Base-by-base conservation (phyloP, 2,329 filamentous ascomycete genomes). In the Cyanodermella asteris region DNA sequence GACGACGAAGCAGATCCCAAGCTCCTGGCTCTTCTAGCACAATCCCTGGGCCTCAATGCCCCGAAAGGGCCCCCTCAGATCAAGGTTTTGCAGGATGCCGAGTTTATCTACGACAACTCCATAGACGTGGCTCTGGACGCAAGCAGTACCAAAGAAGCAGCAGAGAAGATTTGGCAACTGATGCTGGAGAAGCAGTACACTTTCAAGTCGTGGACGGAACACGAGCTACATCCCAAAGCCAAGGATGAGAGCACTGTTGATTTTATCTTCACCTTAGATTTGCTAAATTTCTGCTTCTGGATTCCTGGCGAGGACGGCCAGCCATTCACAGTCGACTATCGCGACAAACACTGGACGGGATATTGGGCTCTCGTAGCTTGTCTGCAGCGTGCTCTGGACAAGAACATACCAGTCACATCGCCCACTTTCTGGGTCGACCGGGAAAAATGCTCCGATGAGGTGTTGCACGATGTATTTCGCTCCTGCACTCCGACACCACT, bases 241-340 rank as follows among this genome's bases (percentile, higher is more conserved):
- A 80, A 80, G 41, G 72, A 90, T 42, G 75, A 78, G 40, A 61
- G 50, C 25, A 82, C 80, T 0, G 67, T 91, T 13, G 72, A 77
- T 34, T 94, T 97, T 44, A 84, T 97, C 39, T 94, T 97, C 45
- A 80, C 77, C 12, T 91, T 97, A 80, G 87, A 97, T 45, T 49
- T 97, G 15, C 55, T 97, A 25, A 97, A 97, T 45, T 97, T 94
- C 44, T 90, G 73, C 13, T 97, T 97, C 47, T 97, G 87, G 87
- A 90, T 78, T 9, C 72, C 77, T 26, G 50, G 59, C 30, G 40
- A 47, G 3, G 70, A 75, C 7, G 60, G 68, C 5, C 69, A 84
- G 38, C 61, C 80, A 7, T 97, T 84, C 46, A 64, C 74, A 7
- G 63, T 97, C 20, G 71, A 77, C 29, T 94, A 93, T 47, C 64